A percentile compares a stretch with the other conserved stretches of the same genome.
Conservation (phyloP, 495 filamentous ascomycete species). For the Penicillium longicatenatum region DNA sequence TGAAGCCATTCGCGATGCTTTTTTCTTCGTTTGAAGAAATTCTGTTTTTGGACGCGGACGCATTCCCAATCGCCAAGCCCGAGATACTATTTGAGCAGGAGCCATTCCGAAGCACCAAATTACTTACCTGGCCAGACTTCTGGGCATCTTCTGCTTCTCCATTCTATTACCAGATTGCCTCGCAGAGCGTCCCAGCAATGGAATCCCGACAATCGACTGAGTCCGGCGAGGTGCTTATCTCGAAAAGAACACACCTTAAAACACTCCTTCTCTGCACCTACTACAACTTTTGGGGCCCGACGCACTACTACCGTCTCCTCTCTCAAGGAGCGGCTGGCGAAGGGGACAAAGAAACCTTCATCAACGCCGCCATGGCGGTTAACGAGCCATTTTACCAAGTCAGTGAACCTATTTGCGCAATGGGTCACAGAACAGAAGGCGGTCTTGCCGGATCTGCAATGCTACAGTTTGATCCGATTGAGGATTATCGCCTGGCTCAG, state of each 20-base stretch:
- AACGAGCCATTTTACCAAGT: conserved; percentile 50
- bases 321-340: conserved; percentile 54
- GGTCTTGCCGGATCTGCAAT: conserved; percentile 32
- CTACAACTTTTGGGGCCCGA: conserved; percentile 60
- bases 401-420: conserved; percentile 61
- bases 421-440: conserved; percentile 13
- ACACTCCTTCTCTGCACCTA: conserved; percentile 57
- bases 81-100: conserved; percentile 45
- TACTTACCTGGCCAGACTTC: conserved; percentile 60
- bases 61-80: conserved; percentile 49
- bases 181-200: conserved; percentile 31
- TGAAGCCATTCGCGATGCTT: conserved; percentile 55
- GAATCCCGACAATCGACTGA: conserved; percentile 44
- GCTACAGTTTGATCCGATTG: conserved; percentile 45
- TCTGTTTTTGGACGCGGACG: conserved; percentile 57
- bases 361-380: conserved; percentile 48
- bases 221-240: conserved; percentile 55
- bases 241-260: conserved; percentile 46
- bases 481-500: conserved; percentile 36
- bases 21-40: conserved; percentile 57
- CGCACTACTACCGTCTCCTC: conserved; percentile 54
- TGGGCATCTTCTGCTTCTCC: conserved; percentile 52
- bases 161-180: conserved; percentile 51
- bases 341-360: conserved; percentile 63
- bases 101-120: conserved; percentile 45